Evolutionary conservation across 2,329 filamentous ascomycete genomes (phyloP).

Genomic region (Pseudopyricularia javanii): DNA sequence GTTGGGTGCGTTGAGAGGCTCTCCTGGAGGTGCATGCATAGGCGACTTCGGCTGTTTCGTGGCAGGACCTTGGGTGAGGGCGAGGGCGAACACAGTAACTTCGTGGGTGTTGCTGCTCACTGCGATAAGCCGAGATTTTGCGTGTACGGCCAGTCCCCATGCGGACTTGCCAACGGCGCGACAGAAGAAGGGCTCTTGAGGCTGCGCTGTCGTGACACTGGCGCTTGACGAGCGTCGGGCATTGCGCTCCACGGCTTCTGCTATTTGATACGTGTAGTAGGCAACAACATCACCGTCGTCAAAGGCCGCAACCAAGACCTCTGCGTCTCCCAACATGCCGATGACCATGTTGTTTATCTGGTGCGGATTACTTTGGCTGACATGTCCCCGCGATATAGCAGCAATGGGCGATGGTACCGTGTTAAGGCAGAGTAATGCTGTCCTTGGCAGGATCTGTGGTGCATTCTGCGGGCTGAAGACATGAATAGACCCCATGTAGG

Average conservation of each 20-base stretch:
- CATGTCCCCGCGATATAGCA: slow-evolving; percentile 31
- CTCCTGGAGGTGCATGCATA: neutral
- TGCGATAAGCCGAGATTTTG: slow-evolving; percentile 71
- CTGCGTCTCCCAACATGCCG: slow-evolving; percentile 55
- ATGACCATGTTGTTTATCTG: slow-evolving; percentile 57
- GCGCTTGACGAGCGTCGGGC: slow-evolving; percentile 3
- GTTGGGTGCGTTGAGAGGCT: slow-evolving; percentile 9
- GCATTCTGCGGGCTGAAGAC: slow-evolving; percentile 38
- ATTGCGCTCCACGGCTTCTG: slow-evolving; percentile 24
- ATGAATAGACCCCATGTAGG: slow-evolving; percentile 43
- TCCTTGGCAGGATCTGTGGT: slow-evolving; percentile 33
- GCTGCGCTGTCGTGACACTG: neutral
- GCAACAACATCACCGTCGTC: slow-evolving; percentile 67
- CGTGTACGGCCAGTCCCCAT: slow-evolving; percentile 81
- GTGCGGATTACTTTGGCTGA: slow-evolving; percentile 42
- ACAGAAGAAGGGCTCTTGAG: slow-evolving; percentile 49
- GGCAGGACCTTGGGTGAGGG: slow-evolving; percentile 8
- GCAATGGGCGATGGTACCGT: slow-evolving; percentile 28
- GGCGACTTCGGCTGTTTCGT: neutral
- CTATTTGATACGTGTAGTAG: slow-evolving; percentile 49
- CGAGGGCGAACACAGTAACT: slow-evolving; percentile 40
- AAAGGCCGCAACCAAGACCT: slow-evolving; percentile 54
- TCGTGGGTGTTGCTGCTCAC: slow-evolving; percentile 63
- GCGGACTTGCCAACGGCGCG: slow-evolving; percentile 68
- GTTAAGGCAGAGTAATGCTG: slow-evolving; percentile 37